phyloP scores from a whole-genome alignment of 2,329 filamentous ascomycete genomes.

The Blumeriella jaapii region DNA sequence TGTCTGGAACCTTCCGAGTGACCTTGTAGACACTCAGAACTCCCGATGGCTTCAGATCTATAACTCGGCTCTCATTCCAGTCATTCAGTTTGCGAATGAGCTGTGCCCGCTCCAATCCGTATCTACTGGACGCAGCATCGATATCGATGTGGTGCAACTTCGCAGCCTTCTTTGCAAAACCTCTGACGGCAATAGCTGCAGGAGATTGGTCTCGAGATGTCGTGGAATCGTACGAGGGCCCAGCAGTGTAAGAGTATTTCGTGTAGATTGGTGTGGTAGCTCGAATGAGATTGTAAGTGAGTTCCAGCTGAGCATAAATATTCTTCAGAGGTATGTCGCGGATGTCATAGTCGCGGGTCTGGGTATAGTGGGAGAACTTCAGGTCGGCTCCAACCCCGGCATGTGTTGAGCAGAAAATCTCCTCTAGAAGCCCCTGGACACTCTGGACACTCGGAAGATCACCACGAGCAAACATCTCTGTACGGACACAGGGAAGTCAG shows the following conservation, averaged over 20 bases:
- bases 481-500: no score
- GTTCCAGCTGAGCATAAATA: constrained; percentile 48
- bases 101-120: constrained; percentile 32
- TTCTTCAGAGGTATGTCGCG: constrained; percentile 37
- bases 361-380: constrained; percentile 34
- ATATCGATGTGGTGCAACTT: constrained; percentile 39
- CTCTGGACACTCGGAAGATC: constrained; percentile 44
- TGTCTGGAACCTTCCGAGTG: constrained; percentile 33
- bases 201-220: constrained; percentile 30
- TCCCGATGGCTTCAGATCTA: constrained; percentile 40
- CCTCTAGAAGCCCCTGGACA: constrained; percentile 35
- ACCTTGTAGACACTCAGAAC: constrained; percentile 44
- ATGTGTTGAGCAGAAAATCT: constrained; percentile 36
- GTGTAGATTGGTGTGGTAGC: constrained; percentile 46
- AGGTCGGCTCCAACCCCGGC: constrained; percentile 32
- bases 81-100: constrained; percentile 43
- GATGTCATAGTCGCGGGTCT: constrained; percentile 42
- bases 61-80: constrained; percentile 36
- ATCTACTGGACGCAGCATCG: constrained; percentile 27
- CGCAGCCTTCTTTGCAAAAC: constrained; percentile 30
- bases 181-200: constrained; percentile 35
- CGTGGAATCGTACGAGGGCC: constrained; percentile 23
- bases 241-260: constrained; percentile 39
- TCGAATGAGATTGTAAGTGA: constrained; percentile 44
- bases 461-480: constrained; percentile 47